Base-by-base conservation (phyloP, 139 green algal genomes). In the Chlorella vulgaris region DNA sequence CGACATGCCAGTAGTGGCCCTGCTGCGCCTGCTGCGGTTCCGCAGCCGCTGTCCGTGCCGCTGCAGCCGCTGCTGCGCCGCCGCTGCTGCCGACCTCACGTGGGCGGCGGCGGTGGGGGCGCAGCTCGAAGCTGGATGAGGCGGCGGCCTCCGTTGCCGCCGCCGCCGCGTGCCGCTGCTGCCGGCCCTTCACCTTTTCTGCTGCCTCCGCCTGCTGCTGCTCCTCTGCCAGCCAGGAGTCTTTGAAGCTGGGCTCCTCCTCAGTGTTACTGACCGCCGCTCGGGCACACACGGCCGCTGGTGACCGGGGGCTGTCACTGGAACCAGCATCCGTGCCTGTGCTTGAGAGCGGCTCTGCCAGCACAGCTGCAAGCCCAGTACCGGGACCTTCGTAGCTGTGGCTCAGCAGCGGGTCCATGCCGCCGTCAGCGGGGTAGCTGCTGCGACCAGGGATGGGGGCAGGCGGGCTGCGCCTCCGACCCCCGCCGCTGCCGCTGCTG, bases 211-310 rank as follows among this genome's bases (percentile, higher is more conserved):
- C 38, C 50, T 55, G 47, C 65, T 33, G 66, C 78, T 42, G 28
- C 35, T 31, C 65, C 78, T 76, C 47, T 0, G 35, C 39, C 31
- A 83, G 78, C 78, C 78, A 83, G 4, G 65, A 69, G 78, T 83
- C 78, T 21, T 50, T 39, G 66, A 83, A 83, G 66, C 78, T 83
- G 26, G 65, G 76, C 43, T 82, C 76, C 42, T 78, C 70, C 7
- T 82, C 76, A 33, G 51, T 80, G 73, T n/a, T n/a, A n/a, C 73
- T 69, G 73, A 15, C 8, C 50, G 71, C 73, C 58, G 58, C 74
- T 24, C 50, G 50, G 63, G 36, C 50, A 19, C 35, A n/a, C 63
- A 24, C n/a, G n/a, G n/a, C n/a, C n/a, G n/a, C n/a, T n/a, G 33
- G 39, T 31, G 3, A 63, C 33, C 31, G 22, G 61, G 29, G 0